Conservation (phyloP, 176 grass and related monocot species). For the Areca catechu region DNA sequence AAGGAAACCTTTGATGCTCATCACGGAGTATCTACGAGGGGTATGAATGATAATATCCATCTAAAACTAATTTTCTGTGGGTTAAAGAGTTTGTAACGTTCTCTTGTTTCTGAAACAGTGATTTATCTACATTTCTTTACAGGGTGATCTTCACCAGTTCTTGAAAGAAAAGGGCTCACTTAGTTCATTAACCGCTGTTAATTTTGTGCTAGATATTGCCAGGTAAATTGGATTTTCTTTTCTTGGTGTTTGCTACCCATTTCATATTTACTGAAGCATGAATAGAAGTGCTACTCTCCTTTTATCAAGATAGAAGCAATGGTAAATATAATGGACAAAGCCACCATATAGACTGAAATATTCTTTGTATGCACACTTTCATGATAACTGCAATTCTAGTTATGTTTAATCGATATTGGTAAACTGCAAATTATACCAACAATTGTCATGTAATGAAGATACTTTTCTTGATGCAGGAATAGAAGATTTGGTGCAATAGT, state of each 20-base stretch:
- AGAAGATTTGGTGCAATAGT: too few relatives aligned
- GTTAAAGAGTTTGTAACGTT: background rate
- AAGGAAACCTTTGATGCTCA: conserved; percentile 91
- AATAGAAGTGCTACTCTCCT: too few relatives aligned
- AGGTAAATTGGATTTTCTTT: conserved; percentile 49
- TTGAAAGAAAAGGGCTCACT: conserved; percentile 88
- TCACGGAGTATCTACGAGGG: conserved; percentile 90
- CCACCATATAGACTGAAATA: too few relatives aligned
- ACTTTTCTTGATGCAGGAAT: too few relatives aligned
- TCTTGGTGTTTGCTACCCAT: background rate
- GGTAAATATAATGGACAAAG: too few relatives aligned
- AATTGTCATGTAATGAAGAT: too few relatives aligned
- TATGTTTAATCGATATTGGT: too few relatives aligned
- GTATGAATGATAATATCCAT: conserved; percentile 33
- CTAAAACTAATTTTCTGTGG: conserved; percentile 3
- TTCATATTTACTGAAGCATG: background rate
- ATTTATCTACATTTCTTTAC: background rate
- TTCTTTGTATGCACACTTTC: too few relatives aligned
- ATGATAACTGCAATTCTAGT: too few relatives aligned
- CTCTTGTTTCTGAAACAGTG: background rate
- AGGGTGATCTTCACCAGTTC: conserved; percentile 99
- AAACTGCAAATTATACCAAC: too few relatives aligned
- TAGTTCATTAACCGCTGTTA: conserved; percentile 49
- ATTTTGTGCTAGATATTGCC: conserved; percentile 90
- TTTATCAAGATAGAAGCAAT: too few relatives aligned